Conservation (phyloP, 306 rosid species). For the Cicer bijugum region DNA sequence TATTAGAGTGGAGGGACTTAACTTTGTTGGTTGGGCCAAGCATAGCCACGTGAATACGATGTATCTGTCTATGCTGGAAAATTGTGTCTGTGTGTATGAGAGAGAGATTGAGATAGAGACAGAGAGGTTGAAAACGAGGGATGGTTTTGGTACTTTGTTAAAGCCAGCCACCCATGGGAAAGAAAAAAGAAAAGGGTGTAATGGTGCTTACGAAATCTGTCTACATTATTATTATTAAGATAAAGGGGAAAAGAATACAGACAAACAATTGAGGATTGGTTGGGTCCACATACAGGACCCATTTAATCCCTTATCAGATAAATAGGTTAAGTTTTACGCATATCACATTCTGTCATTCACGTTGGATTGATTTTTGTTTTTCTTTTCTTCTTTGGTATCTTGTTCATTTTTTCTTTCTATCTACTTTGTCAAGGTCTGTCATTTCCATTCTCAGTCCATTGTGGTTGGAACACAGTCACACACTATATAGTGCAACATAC, state of each 20-base stretch:
- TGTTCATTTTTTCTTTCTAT: conserved; percentile 16
- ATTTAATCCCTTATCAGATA: conserved; percentile 12
- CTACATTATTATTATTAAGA: not conserved
- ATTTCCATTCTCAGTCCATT: not conserved
- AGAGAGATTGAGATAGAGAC: not conserved
- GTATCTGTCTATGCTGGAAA: conserved; percentile 21
- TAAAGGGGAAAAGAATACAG: conserved; percentile 22
- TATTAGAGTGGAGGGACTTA: not conserved
- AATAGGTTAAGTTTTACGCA: not conserved
- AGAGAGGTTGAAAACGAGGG: not conserved
- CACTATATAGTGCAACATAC: not conserved
- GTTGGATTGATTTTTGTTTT: conserved; percentile 16
- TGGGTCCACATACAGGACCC: conserved; percentile 34
- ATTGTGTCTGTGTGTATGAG: not conserved
- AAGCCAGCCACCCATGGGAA: conserved; percentile 28
- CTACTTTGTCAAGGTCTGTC: conserved; percentile 22
- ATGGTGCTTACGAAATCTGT: conserved; percentile 27
- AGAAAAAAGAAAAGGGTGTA: not conserved
- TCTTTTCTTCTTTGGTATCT: conserved; percentile 12
- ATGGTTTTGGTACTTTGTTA: conserved; percentile 26
- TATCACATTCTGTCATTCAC: not conserved
- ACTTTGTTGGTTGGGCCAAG: conserved; percentile 41
- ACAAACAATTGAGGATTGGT: conserved; percentile 32
- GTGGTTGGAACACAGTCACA: conserved; percentile 1
- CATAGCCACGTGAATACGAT: conserved; percentile 59